Conservation (phyloP, 192 early-diverging fungal genomes). For the Lunasporangiospora selenospora region DNA sequence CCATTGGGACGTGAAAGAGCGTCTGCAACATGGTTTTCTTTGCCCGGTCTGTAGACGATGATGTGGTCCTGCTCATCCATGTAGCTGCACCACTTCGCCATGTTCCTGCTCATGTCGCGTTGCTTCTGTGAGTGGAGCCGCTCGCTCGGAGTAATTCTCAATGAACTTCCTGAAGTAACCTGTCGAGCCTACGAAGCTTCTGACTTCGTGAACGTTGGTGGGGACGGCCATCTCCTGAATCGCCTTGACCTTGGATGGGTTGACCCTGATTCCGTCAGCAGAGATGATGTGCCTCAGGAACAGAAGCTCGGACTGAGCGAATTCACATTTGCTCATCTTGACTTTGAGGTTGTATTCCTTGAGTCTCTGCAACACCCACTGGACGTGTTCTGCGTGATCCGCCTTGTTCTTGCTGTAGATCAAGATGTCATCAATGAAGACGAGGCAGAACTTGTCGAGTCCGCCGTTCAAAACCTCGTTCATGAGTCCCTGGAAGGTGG, state of each 20-base stretch:
- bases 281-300: constrained; percentile 11
- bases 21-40: constrained; percentile 23
- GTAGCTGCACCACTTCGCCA: no score
- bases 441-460: constrained; percentile 2
- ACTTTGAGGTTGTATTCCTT: background rate
- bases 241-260: constrained; percentile 3
- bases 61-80: no score
- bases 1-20: constrained; percentile 24
- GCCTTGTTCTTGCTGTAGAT: constrained; percentile 1
- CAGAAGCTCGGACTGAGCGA: background rate
- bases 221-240: constrained; percentile 2
- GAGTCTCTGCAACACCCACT: background rate
- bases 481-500: constrained; percentile 9
- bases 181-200: background rate
- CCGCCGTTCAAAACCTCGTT: background rate
- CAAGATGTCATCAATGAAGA: background rate
- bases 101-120: no score
- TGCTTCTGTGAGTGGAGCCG: background rate
- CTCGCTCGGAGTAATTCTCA: background rate
- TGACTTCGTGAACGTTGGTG: constrained; percentile 4
- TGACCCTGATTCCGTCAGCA: background rate
- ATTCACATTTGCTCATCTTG: constrained; percentile 4
- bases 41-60: constrained; percentile 14
- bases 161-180: constrained; percentile 10
- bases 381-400: background rate